Evolutionary conservation across 495 filamentous ascomycete genomes (phyloP), one percentile per base, ranked within the genome.

Genomic region (Tuber aestivum): DNA sequence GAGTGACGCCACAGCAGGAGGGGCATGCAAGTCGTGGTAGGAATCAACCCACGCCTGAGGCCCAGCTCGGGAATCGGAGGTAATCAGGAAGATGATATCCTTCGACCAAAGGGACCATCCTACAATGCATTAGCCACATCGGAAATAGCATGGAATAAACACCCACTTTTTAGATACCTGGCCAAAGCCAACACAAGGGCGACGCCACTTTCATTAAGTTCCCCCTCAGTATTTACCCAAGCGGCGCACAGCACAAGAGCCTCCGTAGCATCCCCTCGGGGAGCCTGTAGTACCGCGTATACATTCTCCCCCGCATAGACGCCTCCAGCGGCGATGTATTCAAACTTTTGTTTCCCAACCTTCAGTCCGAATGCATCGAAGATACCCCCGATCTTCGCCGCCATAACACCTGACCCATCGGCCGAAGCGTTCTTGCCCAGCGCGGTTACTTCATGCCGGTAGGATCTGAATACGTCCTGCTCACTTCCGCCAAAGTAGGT

Each of bases 71-170:
- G 94, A 97, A 84, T 99, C 95, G 1, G 91, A 89, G 1, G 95
- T 90, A 71, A 98, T 88, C 12, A 99, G 84, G 84, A 99, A 91
- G 70, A 99, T 95, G 79, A 99, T 97, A 79, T 99, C 95, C 85
- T 99, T 99, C 50, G 94, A 97, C 95, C 95, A 99, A 18, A 99
- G 86, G 40, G 93, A 97, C 95, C 95, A 99, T 76, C 94, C 90
- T 92, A 48, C 69, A 27, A n/a, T 38, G 48, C 32, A 73, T 71
- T 48, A 70, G 56, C 69, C 32, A n/a, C 71, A 18, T 32, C 35
- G 9, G 38, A 71, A 75, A n/a, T 27, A 20, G 18, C 38, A n/a
- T 18, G n/a, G 70, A 37, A n/a, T 35, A 41, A 14, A 50, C 56
- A 83, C 87, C 70, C 80, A 90, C 92, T 87, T 83, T 95, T 97